Percentiles rank a stretch among this genome's conserved stretches.
Conservation (phyloP, 75 land plant species). For the Pseudotsuga menziesii region DNA sequence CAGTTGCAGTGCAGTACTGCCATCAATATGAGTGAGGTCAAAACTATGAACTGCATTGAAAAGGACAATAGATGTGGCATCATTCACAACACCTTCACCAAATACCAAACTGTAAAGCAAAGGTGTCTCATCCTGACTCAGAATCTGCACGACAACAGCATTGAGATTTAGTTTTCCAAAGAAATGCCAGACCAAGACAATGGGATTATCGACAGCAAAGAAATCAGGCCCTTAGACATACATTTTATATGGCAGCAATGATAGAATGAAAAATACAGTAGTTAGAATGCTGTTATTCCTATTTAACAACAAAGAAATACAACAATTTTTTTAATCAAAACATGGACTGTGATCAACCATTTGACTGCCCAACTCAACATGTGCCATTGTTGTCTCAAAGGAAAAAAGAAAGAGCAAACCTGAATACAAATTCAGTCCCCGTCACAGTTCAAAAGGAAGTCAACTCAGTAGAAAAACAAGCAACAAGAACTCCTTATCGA, state of each 20-base stretch:
- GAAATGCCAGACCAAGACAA: slow-evolving; percentile 1
- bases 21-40: slow-evolving; percentile 43
- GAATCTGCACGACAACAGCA: slow-evolving; percentile 21
- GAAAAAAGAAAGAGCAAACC: no score
- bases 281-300: neutral
- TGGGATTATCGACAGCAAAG: neutral
- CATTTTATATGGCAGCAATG: neutral
- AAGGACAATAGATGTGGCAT: slow-evolving; percentile 80
- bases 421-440: no score
- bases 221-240: neutral
- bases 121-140: slow-evolving; percentile 52
- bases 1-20: slow-evolving; percentile 36
- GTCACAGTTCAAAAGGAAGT: no score
- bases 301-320: neutral
- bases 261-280: neutral
- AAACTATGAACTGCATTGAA: slow-evolving; percentile 72
- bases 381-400: no score
- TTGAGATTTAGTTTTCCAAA: slow-evolving; percentile 9
- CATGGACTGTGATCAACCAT: no score
- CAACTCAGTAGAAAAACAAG: no score
- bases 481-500: no score
- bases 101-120: slow-evolving; percentile 85
- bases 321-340: no score
- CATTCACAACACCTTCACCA: slow-evolving; percentile 96
- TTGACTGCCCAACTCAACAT: no score